phyloP scores from a whole-genome alignment of 768 basidiomycete genomes.

The Coprinellus aureogranulatus region DNA sequence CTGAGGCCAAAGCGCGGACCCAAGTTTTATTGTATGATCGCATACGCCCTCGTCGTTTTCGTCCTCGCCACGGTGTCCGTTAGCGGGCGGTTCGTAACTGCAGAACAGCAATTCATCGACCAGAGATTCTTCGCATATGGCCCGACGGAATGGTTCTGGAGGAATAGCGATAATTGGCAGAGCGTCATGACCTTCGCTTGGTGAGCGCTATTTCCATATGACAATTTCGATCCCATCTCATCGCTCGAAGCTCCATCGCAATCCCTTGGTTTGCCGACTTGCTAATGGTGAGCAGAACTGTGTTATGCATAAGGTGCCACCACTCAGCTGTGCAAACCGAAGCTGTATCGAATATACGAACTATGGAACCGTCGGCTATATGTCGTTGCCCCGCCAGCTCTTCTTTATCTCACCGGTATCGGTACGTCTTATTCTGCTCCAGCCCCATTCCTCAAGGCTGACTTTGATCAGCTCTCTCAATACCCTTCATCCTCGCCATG shows the following conservation, averaged over 20 bases:
- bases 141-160: constrained; percentile 14
- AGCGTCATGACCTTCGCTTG: constrained; percentile 32
- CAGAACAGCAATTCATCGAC: constrained; percentile 29
- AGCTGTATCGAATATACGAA: background rate
- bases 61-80: constrained; percentile 30
- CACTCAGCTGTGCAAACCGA: background rate
- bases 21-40: constrained; percentile 32
- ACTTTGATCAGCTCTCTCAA: constrained; percentile 27
- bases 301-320: background rate
- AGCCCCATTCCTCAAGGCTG: background rate
- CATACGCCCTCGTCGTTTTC: constrained; percentile 31
- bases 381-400: constrained; percentile 23
- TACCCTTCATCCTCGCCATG: constrained; percentile 30
- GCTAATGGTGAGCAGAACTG: constrained; percentile 27
- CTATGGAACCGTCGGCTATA: constrained; percentile 32
- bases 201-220: constrained; percentile 18
- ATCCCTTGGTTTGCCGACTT: constrained; percentile 36
- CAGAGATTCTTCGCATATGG: constrained; percentile 15
- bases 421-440: constrained; percentile 20
- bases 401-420: constrained; percentile 31
- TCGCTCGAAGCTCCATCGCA: constrained; percentile 22
- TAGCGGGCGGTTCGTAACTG: constrained; percentile 28
- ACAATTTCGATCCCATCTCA: background rate
- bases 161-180: constrained; percentile 19
- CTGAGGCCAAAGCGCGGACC: constrained; percentile 34